phyloP scores from a whole-genome alignment of 2,329 filamentous ascomycete genomes.

The Arthrocladium fulminans region DNA sequence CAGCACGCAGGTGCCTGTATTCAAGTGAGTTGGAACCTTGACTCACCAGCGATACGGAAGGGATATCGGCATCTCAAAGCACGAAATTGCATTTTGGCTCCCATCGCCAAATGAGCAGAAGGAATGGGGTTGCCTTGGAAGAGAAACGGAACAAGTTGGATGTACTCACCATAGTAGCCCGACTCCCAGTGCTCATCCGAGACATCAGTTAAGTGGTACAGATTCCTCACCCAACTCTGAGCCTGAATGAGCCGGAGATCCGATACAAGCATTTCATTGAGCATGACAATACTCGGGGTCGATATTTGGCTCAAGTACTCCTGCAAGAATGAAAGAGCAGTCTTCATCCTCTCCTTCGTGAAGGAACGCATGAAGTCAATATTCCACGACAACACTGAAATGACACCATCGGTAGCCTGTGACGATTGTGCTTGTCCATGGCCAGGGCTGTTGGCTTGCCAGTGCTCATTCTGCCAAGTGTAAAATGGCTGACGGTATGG shows the following conservation, averaged over 20 bases:
- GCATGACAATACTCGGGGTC: conserved; percentile 36
- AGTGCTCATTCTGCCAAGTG: conserved; percentile 13
- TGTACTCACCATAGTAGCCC: conserved; percentile 30
- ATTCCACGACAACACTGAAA: conserved; percentile 40
- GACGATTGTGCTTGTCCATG: not conserved
- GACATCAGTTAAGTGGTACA: conserved; percentile 44
- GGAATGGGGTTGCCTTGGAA: not conserved
- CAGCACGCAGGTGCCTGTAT: conserved; percentile 43
- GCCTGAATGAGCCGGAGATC: conserved; percentile 40
- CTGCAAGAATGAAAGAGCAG: conserved; percentile 34
- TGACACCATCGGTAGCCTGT: conserved; percentile 4
- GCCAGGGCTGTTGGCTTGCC: not conserved
- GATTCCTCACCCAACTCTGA: conserved; percentile 40
- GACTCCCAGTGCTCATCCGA: conserved; percentile 38
- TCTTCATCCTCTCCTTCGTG: conserved; percentile 33
- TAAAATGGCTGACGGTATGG: conserved; percentile 21
- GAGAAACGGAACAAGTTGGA: not conserved
- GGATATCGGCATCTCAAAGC: not conserved
- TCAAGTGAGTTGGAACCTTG: not conserved
- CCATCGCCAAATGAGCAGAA: not conserved
- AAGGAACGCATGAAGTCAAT: conserved; percentile 39
- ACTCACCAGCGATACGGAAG: not conserved
- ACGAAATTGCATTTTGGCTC: not conserved
- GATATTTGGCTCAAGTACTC: conserved; percentile 22
- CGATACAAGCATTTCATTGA: conserved; percentile 44